Evolutionary conservation across 1,284 basidiomycete species (phyloP).

Genomic region (Ustilago tritici): DNA sequence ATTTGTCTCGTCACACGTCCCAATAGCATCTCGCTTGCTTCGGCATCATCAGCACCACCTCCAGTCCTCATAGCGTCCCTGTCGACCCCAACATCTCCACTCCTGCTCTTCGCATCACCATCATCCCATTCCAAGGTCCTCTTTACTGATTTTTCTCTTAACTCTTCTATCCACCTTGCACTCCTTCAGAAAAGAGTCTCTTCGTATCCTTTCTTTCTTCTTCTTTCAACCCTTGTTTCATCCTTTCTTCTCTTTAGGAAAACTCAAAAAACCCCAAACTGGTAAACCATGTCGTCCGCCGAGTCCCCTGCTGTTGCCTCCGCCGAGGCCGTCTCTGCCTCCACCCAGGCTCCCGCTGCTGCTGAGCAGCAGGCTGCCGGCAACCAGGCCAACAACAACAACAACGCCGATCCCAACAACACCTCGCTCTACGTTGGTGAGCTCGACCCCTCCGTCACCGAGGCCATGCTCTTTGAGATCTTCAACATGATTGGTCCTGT

Average conservation of each 20-base stretch:
- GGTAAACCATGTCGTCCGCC: slow-evolving; percentile 55
- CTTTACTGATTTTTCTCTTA: slow-evolving; percentile 16
- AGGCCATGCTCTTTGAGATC: slow-evolving; percentile 99
- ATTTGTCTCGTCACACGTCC: not conserved
- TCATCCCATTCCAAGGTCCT: not conserved
- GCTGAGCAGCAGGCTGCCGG: slow-evolving; percentile 66
- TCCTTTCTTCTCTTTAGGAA: slow-evolving; percentile 13
- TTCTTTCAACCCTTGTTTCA: slow-evolving; percentile 14
- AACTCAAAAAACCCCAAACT: slow-evolving; percentile 14
- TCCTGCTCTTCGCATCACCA: not conserved
- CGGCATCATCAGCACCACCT: not conserved
- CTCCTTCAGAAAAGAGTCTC: slow-evolving; percentile 29
- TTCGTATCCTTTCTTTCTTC: slow-evolving; percentile 35
- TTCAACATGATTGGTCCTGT: slow-evolving; percentile 99
- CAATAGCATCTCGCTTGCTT: not conserved
- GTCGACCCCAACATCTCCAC: not conserved
- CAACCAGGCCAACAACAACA: slow-evolving; percentile 42
- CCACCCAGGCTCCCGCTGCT: slow-evolving; percentile 39
- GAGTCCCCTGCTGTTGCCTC: slow-evolving; percentile 54
- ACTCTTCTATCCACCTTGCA: not conserved
- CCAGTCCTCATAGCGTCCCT: not conserved
- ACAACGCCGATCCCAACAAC: slow-evolving; percentile 64
- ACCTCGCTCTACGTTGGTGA: slow-evolving; percentile 98
- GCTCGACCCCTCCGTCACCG: slow-evolving; percentile 95
- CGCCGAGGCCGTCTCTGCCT: slow-evolving; percentile 52